phyloP scores from a whole-genome alignment of 2,329 filamentous ascomycete genomes.

The Chaetoscypha palmicola region DNA sequence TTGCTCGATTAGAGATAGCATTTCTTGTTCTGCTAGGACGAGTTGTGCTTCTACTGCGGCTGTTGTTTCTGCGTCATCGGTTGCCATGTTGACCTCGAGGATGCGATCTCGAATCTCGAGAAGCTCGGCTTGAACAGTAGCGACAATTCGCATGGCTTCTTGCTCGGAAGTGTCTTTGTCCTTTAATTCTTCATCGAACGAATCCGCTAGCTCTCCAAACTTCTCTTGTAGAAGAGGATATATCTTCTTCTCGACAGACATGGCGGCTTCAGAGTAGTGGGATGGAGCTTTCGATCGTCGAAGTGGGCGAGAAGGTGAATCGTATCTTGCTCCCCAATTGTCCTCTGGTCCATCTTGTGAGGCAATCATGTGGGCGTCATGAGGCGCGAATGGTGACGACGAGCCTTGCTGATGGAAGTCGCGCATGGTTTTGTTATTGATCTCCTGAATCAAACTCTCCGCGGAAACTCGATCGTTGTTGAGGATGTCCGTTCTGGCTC shows the following conservation, averaged over 20 bases:
- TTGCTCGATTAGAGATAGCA: slow-evolving; percentile 36
- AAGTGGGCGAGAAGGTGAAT: slow-evolving; percentile 6
- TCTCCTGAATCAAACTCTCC: slow-evolving; percentile 71
- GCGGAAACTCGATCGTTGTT: slow-evolving; percentile 79
- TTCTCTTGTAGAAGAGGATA: slow-evolving; percentile 64
- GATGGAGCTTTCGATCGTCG: slow-evolving; percentile 8
- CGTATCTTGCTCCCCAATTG: slow-evolving; percentile 4
- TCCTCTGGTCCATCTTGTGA: slow-evolving; percentile 1
- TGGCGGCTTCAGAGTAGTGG: slow-evolving; percentile 58
- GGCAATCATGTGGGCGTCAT: slow-evolving; percentile 31
- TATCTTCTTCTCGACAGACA: slow-evolving; percentile 62
- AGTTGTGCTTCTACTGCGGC: slow-evolving; percentile 20
- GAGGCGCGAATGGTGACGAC: slow-evolving; percentile 61
- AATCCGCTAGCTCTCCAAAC: slow-evolving; percentile 61
- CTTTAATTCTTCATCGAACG: slow-evolving; percentile 67
- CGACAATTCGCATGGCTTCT: slow-evolving; percentile 59
- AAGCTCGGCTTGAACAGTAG: slow-evolving; percentile 62
- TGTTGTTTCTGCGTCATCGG: slow-evolving; percentile 17
- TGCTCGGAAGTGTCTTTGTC: slow-evolving; percentile 65
- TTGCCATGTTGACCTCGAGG: slow-evolving; percentile 39
- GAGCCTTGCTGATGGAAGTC: slow-evolving; percentile 55
- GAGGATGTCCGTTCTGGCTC: slow-evolving; percentile 73
- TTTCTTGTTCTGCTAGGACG: slow-evolving; percentile 18
- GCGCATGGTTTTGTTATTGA: slow-evolving; percentile 50
- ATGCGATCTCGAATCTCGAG: slow-evolving; percentile 53